A percentile compares a stretch with the other conserved stretches of the same genome.
phyloP scores from a whole-genome alignment of 805 yeast genomes.

The Candida argentea region DNA sequence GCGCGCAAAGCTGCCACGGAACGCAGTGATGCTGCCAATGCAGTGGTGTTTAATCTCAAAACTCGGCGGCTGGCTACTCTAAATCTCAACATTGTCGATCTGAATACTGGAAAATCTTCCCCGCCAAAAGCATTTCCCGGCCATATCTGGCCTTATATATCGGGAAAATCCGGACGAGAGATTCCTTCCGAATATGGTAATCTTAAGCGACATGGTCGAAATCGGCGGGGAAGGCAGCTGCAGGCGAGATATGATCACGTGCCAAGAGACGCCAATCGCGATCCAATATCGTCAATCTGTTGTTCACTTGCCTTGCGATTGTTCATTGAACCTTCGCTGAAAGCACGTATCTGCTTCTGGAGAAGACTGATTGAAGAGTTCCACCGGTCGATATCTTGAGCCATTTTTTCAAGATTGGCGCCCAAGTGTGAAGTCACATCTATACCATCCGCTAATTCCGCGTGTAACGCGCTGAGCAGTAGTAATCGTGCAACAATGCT shows the following conservation, averaged over 20 bases:
- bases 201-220: no score
- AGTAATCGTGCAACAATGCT: slow-evolving; percentile 18
- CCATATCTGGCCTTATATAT: background rate
- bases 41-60: no score
- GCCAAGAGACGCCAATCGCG: slow-evolving; percentile 1
- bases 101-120: background rate
- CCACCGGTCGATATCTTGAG: slow-evolving; percentile 22
- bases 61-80: slow-evolving; percentile 9
- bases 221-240: no score
- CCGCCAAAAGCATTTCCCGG: background rate
- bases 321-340: slow-evolving; percentile 11
- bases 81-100: slow-evolving; percentile 12
- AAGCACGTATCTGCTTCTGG: slow-evolving; percentile 14
- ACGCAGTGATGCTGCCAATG: no score
- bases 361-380: slow-evolving; percentile 12
- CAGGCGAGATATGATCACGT: no score
- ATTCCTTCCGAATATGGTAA: slow-evolving; percentile 1
- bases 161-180: background rate
- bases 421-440: slow-evolving; percentile 18
- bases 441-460: slow-evolving; percentile 20
- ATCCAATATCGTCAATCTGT: slow-evolving; percentile 1
- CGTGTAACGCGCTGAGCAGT: slow-evolving; percentile 22
- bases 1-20: no score
- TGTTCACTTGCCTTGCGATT: slow-evolving; percentile 13
- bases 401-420: slow-evolving; percentile 13